Base-by-base conservation (phyloP, 495 filamentous ascomycete genomes). In the Xylaria bambusicola region DNA sequence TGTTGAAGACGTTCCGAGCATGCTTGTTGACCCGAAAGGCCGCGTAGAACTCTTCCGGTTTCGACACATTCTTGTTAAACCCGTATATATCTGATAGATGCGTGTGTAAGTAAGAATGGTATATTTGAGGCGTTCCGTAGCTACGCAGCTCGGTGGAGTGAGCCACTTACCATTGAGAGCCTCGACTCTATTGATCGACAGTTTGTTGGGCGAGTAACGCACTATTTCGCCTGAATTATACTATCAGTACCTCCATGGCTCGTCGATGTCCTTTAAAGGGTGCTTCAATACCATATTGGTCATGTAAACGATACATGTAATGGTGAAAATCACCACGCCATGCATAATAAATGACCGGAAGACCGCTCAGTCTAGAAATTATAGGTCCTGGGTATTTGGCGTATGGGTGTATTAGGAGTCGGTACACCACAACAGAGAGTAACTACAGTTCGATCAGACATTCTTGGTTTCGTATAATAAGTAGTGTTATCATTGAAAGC, bases 301-400 rank as follows among this genome's bases (percentile, higher is more conserved):
- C 46, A 29, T 65, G 62, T 1, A 56, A 15, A 8, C 52, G n/a
- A 12, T 26, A 56, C 7, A 59, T 61, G 23, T 31, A 17, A 17
- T 58, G 21, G 20, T 64, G 62, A n/a, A 64, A 36, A 1, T 48
- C 27, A 18, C 58, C 36, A 26, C 40, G 57, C 15, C 46, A 9
- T 3, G 47, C 52, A 41, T 57, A 56, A 23, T 57, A 60, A 2
- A 27, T 52, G 9, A 31, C 40, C 23, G 60, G 60, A n/a, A 53
- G 46, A 36, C 60, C 48, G 13, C 52, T 57, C 2, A 58, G 50
- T 17, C 20, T 46, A 0, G 57, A 52, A 17, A 64, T 12, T 15
- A 54, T 40, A 0, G 62, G 62, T 2, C 62, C 62, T 2, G 57
- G 57, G n/a, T 53, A 64, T 12, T 21, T 29, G 7, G 31, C 52